These are phyloP conservation scores for Suillus weaverae DNA, from an alignment of 768 basidiomycete species.

Conservation along the genomic window DNA sequence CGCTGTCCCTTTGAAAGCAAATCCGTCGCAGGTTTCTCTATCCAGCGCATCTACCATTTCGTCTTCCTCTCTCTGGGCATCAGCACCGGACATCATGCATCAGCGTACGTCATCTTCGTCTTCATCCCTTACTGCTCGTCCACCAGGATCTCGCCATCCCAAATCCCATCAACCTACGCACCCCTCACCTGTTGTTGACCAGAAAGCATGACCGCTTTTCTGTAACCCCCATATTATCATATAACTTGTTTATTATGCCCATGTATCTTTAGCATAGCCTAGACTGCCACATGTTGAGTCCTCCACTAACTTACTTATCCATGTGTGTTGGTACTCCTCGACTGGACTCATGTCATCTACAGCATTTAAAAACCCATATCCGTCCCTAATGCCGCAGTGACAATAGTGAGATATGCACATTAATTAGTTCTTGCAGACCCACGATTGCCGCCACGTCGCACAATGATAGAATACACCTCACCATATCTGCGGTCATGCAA, in stretches of 20 bases:
- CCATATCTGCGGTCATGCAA: background rate
- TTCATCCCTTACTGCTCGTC: constrained; percentile 12
- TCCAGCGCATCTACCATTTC: constrained; percentile 9
- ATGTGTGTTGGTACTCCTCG: constrained; percentile 7
- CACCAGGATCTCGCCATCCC: constrained; percentile 11
- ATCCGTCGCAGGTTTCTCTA: constrained; percentile 14
- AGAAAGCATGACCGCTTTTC: constrained; percentile 24
- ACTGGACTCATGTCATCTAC: constrained; percentile 3
- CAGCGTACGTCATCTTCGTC: constrained; percentile 14
- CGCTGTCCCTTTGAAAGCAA: constrained; percentile 23
- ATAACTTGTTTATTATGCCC: constrained; percentile 20
- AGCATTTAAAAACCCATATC: background rate
- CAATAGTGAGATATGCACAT: background rate
- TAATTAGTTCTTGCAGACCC: background rate
- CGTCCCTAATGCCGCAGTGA: background rate
- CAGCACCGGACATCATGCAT: constrained; percentile 26
- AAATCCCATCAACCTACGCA: constrained; percentile 15
- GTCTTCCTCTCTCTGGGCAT: constrained; percentile 21
- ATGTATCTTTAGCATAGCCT: constrained; percentile 24
- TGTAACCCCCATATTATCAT: constrained; percentile 15
- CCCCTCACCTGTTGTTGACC: constrained; percentile 20
- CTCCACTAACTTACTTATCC: constrained; percentile 6
- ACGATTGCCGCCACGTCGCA: background rate
- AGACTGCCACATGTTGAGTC: background rate
- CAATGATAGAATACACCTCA: background rate